Percentiles rank a stretch among this genome's conserved stretches.
Conservation (phyloP, 306 rosid species). For the Vicia sativa region DNA sequence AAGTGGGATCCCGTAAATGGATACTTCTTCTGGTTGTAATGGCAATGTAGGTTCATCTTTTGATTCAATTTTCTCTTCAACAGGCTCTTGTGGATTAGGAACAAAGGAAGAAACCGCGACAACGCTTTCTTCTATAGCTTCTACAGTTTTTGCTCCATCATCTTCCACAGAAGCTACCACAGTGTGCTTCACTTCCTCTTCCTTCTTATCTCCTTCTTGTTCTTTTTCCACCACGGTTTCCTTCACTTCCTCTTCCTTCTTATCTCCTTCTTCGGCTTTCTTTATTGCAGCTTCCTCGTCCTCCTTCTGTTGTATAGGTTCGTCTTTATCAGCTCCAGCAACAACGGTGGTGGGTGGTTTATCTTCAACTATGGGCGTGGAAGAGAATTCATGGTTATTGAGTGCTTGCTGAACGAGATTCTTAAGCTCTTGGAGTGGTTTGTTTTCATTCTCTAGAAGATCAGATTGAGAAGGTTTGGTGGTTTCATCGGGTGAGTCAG, state of each 20-base stretch:
- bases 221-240: constrained; percentile 23
- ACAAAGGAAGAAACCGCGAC: constrained; percentile 63
- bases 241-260: constrained; percentile 27
- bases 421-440: constrained; percentile 63
- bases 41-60: constrained; percentile 38
- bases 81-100: constrained; percentile 24
- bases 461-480: constrained; percentile 45
- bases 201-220: not conserved
- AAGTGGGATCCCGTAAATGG: constrained; percentile 77
- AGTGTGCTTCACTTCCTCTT: constrained; percentile 36
- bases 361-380: too few relatives aligned
- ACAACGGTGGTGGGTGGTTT: constrained; percentile 24
- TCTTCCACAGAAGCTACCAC: constrained; percentile 49
- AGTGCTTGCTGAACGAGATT: constrained; percentile 62
- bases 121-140: constrained; percentile 74
- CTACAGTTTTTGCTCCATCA: constrained; percentile 82
- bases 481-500: constrained; percentile 43
- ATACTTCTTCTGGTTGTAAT: constrained; percentile 48
- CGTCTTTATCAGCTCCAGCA: too few relatives aligned
- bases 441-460: constrained; percentile 49
- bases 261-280: not conserved
- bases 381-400: constrained; percentile 57
- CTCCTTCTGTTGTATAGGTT: constrained; percentile 20
- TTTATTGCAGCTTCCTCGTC: not conserved
- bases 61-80: constrained; percentile 33